Evolutionary conservation across 805 yeast species (phyloP).

Genomic region (Clavispora fructus): DNA sequence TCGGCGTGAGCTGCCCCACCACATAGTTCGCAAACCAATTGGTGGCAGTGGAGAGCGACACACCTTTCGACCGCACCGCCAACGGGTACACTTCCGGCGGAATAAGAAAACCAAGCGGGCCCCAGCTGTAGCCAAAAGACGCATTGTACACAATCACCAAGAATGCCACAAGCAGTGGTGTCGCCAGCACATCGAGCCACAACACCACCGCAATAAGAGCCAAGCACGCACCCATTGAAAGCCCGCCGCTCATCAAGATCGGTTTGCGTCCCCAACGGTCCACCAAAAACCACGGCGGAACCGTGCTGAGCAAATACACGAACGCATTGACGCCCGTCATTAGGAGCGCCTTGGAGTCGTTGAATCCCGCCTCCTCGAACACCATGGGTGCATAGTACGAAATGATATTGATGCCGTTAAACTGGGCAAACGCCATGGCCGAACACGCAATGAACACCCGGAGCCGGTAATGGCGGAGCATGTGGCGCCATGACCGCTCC

Average conservation of each 20-base stretch:
- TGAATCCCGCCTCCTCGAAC: conserved; percentile 43
- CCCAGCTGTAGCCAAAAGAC: conserved; percentile 43
- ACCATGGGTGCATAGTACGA: conserved; percentile 56
- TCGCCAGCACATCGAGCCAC: conserved; percentile 25
- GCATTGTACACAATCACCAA: conserved; percentile 40
- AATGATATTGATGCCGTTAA: conserved; percentile 53
- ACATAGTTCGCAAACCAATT: conserved; percentile 43
- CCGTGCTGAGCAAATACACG: conserved; percentile 35
- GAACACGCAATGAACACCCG: conserved; percentile 38
- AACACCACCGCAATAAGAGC: conserved; percentile 29
- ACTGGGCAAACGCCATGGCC: conserved; percentile 41
- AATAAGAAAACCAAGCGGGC: conserved; percentile 40
- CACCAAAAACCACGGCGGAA: conserved; percentile 43
- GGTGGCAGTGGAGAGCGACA: conserved; percentile 39
- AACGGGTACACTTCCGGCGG: conserved; percentile 43
- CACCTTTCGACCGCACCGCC: conserved; percentile 40
- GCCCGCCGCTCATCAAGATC: conserved; percentile 36
- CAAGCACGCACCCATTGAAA: conserved; percentile 34
- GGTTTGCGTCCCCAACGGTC: conserved; percentile 45
- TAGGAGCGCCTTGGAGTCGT: conserved; percentile 34
- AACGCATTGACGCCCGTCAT: conserved; percentile 42
- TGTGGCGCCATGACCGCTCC: conserved; percentile 37
- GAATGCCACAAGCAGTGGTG: conserved; percentile 36
- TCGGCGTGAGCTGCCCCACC: conserved; percentile 42
- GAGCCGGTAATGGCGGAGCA: conserved; percentile 35